phyloP scores from a whole-genome alignment of 495 filamentous ascomycete genomes.

The Thozetella sp. region DNA sequence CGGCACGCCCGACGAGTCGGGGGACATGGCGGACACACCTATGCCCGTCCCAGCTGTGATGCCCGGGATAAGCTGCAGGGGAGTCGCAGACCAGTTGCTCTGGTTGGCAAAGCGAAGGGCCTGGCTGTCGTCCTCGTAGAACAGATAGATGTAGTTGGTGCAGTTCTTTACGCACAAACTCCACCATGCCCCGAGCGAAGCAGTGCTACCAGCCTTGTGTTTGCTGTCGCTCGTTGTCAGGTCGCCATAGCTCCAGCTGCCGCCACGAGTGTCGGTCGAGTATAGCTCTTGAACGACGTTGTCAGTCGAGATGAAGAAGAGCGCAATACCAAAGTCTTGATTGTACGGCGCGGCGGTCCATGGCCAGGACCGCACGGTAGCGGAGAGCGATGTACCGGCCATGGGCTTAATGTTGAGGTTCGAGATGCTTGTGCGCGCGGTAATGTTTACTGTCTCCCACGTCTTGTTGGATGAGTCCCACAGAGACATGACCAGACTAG shows the following conservation, averaged over 20 bases:
- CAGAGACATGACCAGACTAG: not conserved
- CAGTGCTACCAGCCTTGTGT: not conserved
- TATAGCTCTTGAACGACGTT: not conserved
- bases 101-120: not conserved
- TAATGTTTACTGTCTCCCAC: constrained; percentile 1
- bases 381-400: not conserved
- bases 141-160: not conserved
- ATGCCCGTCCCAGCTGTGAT: not conserved
- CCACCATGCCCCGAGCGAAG: not conserved
- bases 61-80: not conserved
- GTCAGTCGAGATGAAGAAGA: not conserved
- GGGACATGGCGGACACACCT: not conserved
- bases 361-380: not conserved
- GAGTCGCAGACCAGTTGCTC: not conserved
- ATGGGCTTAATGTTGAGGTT: not conserved
- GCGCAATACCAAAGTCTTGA: not conserved
- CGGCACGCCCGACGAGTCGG: too few species aligned
- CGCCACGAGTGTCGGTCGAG: not conserved
- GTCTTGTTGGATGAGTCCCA: not conserved
- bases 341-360: not conserved
- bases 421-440: not conserved
- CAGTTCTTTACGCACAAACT: not conserved
- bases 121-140: constrained; percentile 2
- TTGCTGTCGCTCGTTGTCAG: not conserved
- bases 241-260: not conserved